Conservation (phyloP, 305 asterid species). For the Salvia sclarea region DNA sequence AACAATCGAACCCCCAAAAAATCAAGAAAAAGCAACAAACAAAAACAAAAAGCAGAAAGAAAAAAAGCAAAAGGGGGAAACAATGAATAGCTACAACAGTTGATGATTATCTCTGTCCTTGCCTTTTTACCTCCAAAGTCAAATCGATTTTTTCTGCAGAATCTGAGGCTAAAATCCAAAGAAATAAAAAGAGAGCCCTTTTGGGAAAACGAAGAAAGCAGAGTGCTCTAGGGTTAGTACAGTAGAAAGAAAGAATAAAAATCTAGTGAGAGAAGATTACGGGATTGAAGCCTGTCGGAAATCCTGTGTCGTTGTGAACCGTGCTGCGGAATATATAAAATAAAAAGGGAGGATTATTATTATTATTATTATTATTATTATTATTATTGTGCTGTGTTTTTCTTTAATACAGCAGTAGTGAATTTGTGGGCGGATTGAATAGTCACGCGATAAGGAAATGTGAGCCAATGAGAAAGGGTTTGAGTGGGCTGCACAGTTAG, state of each 20-base stretch:
- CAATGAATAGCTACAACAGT: constrained; percentile 25
- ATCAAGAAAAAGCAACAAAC: constrained; percentile 20
- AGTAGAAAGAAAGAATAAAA: constrained; percentile 50
- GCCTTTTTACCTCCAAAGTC: constrained; percentile 43
- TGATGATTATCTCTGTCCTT: constrained; percentile 29
- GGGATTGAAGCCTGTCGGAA: constrained; percentile 58
- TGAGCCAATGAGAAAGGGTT: constrained; percentile 43
- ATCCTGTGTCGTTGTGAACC: constrained; percentile 31
- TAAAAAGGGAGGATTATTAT: background rate
- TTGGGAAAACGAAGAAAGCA: constrained; percentile 41
- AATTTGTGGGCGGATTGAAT: constrained; percentile 26
- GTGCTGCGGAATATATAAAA: constrained; percentile 27
- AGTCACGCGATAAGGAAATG: constrained; percentile 50
- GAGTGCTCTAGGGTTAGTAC: constrained; percentile 41
- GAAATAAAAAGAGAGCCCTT: constrained; percentile 41
- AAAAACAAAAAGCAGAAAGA: constrained; percentile 20
- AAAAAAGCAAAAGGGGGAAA: constrained; percentile 26
- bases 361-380: background rate
- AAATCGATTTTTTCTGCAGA: constrained; percentile 38
- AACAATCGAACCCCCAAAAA: constrained; percentile 25
- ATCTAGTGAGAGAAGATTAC: constrained; percentile 37
- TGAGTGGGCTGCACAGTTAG: constrained; percentile 64
- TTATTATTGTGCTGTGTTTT: background rate
- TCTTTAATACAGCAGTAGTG: too few relatives aligned
- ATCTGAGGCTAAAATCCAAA: constrained; percentile 46